A percentile compares a stretch with the other conserved stretches of the same genome.
Conservation (phyloP, 1,139 yeast species). For the Scheffersomyces titani region DNA sequence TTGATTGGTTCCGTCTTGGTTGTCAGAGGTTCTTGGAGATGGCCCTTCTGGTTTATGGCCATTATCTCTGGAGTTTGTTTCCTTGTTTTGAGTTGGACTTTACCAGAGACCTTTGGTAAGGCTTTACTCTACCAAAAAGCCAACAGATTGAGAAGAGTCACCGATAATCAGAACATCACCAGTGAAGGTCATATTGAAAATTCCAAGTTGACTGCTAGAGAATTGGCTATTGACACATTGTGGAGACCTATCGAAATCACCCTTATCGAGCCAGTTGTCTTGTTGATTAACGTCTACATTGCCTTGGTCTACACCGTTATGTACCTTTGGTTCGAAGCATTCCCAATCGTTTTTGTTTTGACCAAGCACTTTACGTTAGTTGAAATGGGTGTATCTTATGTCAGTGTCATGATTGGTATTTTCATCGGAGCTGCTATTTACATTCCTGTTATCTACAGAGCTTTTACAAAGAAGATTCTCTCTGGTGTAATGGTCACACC, state of each 20-base stretch:
- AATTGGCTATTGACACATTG: constrained; percentile 10
- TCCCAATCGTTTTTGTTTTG: constrained; percentile 13
- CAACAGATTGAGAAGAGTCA: constrained; percentile 11
- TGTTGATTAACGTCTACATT: constrained; percentile 14
- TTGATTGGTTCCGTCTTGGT: constrained; percentile 11
- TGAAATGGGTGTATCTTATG: constrained; percentile 12
- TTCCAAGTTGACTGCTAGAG: constrained; percentile 6
- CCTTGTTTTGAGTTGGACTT: constrained; percentile 7
- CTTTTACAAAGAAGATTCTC: constrained; percentile 10
- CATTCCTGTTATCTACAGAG: constrained; percentile 6
- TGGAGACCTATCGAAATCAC: constrained; percentile 15
- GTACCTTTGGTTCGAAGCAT: constrained; percentile 18
- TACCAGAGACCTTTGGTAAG: constrained; percentile 15
- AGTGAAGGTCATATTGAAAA: constrained; percentile 7
- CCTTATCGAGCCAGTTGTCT: constrained; percentile 14
- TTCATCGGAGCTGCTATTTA: constrained; percentile 9
- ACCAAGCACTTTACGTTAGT: constrained; percentile 11
- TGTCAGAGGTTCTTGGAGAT: constrained; percentile 11
- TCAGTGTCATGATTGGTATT: constrained; percentile 12
- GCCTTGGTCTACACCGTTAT: constrained; percentile 14
- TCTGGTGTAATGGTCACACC: constrained; percentile 6
- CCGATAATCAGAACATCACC: constrained; percentile 11
- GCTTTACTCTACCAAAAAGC: constrained; percentile 14
- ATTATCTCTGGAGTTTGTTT: constrained; percentile 12
- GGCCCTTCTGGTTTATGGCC: constrained; percentile 17